Conservation (phyloP, 1,284 basidiomycete species). For the Veloboletus limbatus region DNA sequence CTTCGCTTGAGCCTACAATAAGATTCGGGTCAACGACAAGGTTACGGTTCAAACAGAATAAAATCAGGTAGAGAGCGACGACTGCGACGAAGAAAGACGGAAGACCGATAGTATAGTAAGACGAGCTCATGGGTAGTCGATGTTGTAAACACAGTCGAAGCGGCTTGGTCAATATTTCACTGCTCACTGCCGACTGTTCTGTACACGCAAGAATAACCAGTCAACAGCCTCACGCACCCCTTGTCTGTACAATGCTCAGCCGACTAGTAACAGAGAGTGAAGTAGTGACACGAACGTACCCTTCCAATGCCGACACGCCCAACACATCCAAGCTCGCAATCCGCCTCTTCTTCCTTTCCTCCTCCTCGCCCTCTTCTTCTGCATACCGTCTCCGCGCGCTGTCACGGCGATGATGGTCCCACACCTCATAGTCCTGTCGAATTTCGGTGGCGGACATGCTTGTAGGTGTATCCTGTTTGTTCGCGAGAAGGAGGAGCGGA, state of each 20-base stretch:
- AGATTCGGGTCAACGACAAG: constrained; percentile 8
- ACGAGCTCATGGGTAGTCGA: constrained; percentile 40
- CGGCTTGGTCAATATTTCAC: too few species aligned
- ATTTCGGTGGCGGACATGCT: constrained; percentile 87
- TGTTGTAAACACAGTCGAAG: constrained; percentile 8
- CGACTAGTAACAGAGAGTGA: too few species aligned
- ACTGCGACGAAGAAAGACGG: constrained; percentile 61
- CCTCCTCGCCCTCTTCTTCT: constrained; percentile 44
- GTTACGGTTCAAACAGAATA: constrained; percentile 6
- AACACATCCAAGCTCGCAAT: constrained; percentile 89
- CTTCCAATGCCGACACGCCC: constrained; percentile 86
- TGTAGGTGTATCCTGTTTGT: constrained; percentile 84
- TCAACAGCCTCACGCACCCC: constrained; percentile 89
- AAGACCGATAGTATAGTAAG: constrained; percentile 66
- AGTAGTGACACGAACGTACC: constrained; percentile 55
- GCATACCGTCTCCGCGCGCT: constrained; percentile 54
- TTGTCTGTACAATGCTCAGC: constrained; percentile 55
- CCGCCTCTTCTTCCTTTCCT: constrained; percentile 53
- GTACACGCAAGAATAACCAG: constrained; percentile 91
- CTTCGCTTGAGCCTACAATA: constrained; percentile 74
- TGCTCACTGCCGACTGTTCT: constrained; percentile 71
- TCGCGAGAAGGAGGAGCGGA: constrained; percentile 84
- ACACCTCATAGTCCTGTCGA: constrained; percentile 84
- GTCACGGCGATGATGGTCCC: constrained; percentile 74
- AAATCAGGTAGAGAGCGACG: constrained; percentile 81